phyloP scores from a whole-genome alignment of 257 asterid genomes.

The Parsonsia alboflavescens region DNA sequence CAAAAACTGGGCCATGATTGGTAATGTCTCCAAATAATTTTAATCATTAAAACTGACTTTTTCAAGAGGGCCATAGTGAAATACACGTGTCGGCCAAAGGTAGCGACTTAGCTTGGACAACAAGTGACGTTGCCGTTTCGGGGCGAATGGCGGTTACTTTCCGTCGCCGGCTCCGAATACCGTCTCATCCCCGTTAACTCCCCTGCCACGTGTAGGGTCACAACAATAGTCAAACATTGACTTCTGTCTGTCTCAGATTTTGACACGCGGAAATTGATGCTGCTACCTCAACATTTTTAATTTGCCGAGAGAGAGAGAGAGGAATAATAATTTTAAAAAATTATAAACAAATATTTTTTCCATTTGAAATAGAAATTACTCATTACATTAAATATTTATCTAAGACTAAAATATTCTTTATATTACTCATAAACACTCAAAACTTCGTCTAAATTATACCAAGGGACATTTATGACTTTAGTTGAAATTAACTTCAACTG shows the following conservation, averaged over 20 bases:
- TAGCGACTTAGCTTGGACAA: constrained; percentile 16
- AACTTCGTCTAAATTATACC: no score
- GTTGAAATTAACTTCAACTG: no score
- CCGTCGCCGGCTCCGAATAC: constrained; percentile 26
- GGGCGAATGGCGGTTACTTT: constrained; percentile 12
- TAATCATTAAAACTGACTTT: not conserved
- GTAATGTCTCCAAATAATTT: not conserved
- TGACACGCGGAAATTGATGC: no score
- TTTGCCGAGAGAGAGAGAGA: no score
- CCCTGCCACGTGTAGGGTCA: constrained; percentile 23
- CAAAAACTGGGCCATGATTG: constrained; percentile 6
- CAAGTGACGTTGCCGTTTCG: constrained; percentile 19
- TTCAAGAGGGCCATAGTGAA: not conserved
- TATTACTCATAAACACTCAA: no score
- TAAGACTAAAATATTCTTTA: no score
- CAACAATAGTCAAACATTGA: constrained; percentile 10
- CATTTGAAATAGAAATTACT: no score
- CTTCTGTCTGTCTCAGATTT: not conserved
- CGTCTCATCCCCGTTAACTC: constrained; percentile 6
- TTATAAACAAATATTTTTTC: no score
- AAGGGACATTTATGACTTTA: no score
- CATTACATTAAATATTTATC: no score
- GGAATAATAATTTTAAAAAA: no score
- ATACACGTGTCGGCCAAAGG: constrained; percentile 21
- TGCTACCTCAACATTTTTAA: no score